phyloP scores from a whole-genome alignment of 179 eudicot genomes.

The Silene coronaria region DNA sequence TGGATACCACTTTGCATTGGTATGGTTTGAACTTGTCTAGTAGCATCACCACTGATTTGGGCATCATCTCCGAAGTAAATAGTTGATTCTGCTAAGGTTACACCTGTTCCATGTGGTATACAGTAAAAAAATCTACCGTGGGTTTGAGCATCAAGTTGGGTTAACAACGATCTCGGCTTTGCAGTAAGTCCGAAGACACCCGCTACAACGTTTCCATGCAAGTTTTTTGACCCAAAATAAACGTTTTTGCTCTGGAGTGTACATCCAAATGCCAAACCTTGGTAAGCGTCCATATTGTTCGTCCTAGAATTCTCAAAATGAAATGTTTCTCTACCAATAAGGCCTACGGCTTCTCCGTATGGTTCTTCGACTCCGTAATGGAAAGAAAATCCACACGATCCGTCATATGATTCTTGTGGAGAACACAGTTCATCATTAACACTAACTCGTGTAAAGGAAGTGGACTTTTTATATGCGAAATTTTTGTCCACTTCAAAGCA shows the following conservation, averaged over 20 bases:
- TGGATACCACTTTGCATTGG: background rate
- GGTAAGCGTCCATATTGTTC: background rate
- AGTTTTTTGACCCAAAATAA: background rate
- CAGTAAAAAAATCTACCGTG: constrained; percentile 13
- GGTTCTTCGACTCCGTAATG: background rate
- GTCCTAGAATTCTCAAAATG: background rate
- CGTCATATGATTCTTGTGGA: background rate
- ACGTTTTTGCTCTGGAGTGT: background rate
- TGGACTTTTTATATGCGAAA: background rate
- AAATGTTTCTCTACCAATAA: background rate
- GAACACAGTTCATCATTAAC: background rate
- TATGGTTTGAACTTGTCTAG: background rate
- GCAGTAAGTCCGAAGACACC: constrained; percentile 4
- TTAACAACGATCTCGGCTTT: constrained; percentile 11
- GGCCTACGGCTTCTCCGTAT: too few species aligned
- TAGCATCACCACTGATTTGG: background rate
- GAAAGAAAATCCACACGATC: background rate
- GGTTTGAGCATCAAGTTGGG: constrained; percentile 9
- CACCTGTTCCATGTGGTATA: background rate
- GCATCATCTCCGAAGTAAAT: constrained; percentile 1
- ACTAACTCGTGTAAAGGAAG: background rate
- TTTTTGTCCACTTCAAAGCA: background rate
- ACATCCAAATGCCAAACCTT: constrained; percentile 5
- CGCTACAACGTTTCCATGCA: background rate
- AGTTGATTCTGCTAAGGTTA: background rate